phyloP scores from a whole-genome alignment of 179 eudicot species.

The Amaranthus tricolor region DNA sequence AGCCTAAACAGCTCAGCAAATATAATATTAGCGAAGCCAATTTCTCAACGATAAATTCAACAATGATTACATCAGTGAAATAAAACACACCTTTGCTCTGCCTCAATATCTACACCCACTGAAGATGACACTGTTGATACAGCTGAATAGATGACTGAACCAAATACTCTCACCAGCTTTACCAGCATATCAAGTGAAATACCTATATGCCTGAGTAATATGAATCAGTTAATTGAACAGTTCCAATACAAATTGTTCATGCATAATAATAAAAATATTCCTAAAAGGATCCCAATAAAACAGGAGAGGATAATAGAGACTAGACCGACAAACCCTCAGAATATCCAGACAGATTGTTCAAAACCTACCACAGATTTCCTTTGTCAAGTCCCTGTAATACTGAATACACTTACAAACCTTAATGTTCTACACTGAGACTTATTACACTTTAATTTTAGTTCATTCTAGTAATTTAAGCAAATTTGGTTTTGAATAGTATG shows the following conservation, averaged over 20 bases:
- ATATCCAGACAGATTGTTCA: background rate
- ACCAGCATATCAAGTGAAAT: conserved; percentile 83
- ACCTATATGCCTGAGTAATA: conserved; percentile 60
- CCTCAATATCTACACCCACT: conserved; percentile 97
- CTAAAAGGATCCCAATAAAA: too few species aligned
- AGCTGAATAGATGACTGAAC: conserved; percentile 81
- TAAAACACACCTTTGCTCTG: conserved; percentile 77
- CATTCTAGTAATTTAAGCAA: too few species aligned
- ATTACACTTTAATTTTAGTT: too few species aligned
- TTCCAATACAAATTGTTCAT: background rate
- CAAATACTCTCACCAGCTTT: conserved; percentile 86
- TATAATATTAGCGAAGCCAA: too few species aligned
- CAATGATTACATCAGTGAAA: background rate
- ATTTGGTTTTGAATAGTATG: too few species aligned
- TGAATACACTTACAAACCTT: too few species aligned
- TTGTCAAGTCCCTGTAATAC: too few species aligned
- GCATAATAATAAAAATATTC: background rate
- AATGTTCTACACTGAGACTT: too few species aligned
- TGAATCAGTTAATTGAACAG: background rate
- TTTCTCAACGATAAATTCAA: too few species aligned
- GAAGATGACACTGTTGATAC: conserved; percentile 69
- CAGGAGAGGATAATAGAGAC: background rate
- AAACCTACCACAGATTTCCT: background rate
- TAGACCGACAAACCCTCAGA: background rate
- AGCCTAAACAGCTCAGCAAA: conserved; percentile 39